A percentile compares a stretch with the other conserved stretches of the same genome.
These are phyloP conservation scores for Suillus occidentalis DNA, from an alignment of 768 basidiomycete species.

Conservation along the genomic window DNA sequence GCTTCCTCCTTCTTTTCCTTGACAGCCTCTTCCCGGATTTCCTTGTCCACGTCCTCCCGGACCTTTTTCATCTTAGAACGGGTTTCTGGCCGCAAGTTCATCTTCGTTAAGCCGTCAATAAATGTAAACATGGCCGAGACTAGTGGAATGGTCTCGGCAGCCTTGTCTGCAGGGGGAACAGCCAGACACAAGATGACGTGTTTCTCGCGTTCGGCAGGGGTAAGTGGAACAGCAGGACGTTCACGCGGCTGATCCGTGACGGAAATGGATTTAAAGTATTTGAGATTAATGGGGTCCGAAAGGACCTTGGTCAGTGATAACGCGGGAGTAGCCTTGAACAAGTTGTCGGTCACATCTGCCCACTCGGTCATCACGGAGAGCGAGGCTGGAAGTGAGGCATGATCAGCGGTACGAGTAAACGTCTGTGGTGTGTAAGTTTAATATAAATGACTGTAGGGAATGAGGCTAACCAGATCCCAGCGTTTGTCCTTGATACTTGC, in stretches of 20 bases:
- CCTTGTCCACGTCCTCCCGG: constrained; percentile 69
- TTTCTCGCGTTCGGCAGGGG: constrained; percentile 57
- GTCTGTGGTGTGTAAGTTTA: constrained; percentile 47
- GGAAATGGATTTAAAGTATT: constrained; percentile 84
- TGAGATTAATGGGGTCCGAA: constrained; percentile 59
- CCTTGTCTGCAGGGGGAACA: constrained; percentile 50
- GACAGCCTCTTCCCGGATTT: constrained; percentile 64
- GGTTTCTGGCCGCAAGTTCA: constrained; percentile 78
- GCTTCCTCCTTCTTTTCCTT: constrained; percentile 73
- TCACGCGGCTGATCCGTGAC: constrained; percentile 85
- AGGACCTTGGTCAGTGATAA: constrained; percentile 57
- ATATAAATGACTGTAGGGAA: constrained; percentile 4
- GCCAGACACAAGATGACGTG: constrained; percentile 71
- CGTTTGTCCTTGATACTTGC: constrained; percentile 63
- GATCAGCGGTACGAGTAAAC: constrained; percentile 78
- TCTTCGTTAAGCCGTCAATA: constrained; percentile 62
- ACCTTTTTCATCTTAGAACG: constrained; percentile 70
- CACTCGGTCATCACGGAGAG: constrained; percentile 86
- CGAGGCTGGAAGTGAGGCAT: constrained; percentile 54
- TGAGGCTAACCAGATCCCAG: constrained; percentile 82
- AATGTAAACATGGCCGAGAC: constrained; percentile 72
- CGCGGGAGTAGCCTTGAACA: constrained; percentile 58
- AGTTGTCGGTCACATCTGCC: constrained; percentile 78
- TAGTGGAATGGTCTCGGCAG: constrained; percentile 54
- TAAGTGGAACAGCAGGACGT: constrained; percentile 56